Percentiles rank a stretch among this genome's conserved stretches.
phyloP scores from a whole-genome alignment of 1,139 yeast species.

The Debaryomycetaceae sp. region DNA sequence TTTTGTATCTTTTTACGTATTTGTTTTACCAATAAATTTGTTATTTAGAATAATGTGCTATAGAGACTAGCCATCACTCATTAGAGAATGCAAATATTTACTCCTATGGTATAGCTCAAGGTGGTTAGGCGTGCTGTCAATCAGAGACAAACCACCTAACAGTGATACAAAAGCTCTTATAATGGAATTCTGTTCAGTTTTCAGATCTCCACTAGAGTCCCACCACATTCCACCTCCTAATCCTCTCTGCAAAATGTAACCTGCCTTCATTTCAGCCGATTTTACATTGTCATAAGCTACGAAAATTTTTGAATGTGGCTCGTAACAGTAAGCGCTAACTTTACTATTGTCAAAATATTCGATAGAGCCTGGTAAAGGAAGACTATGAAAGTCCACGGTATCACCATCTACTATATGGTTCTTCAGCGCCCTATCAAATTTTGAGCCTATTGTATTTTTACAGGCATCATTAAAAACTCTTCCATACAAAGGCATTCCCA shows the following conservation, averaged over 20 bases:
- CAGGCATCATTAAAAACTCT: constrained; percentile 52
- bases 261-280: constrained; percentile 56
- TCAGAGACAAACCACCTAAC: constrained; percentile 29
- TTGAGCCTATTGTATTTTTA: constrained; percentile 32
- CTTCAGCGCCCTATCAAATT: constrained; percentile 27
- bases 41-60: neutral
- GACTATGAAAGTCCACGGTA: constrained; percentile 48
- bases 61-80: constrained; percentile 1
- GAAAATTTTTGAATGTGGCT: constrained; percentile 33
- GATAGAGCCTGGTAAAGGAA: constrained; percentile 27
- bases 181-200: constrained; percentile 29
- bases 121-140: constrained; percentile 16
- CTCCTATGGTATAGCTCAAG: constrained; percentile 14
- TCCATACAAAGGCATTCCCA: constrained; percentile 92
- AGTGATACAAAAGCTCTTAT: constrained; percentile 39
- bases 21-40: neutral
- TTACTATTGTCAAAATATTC: constrained; percentile 52
- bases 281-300: constrained; percentile 65
- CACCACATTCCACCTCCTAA: constrained; percentile 93
- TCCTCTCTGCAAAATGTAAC: constrained; percentile 42
- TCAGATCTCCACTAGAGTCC: constrained; percentile 79
- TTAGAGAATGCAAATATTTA: constrained; percentile 9
- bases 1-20: neutral
- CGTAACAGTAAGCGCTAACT: constrained; percentile 60
- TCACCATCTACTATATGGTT: constrained; percentile 44